Conservation (phyloP, 495 filamentous ascomycete genomes). For the Neurospora hispaniola region DNA sequence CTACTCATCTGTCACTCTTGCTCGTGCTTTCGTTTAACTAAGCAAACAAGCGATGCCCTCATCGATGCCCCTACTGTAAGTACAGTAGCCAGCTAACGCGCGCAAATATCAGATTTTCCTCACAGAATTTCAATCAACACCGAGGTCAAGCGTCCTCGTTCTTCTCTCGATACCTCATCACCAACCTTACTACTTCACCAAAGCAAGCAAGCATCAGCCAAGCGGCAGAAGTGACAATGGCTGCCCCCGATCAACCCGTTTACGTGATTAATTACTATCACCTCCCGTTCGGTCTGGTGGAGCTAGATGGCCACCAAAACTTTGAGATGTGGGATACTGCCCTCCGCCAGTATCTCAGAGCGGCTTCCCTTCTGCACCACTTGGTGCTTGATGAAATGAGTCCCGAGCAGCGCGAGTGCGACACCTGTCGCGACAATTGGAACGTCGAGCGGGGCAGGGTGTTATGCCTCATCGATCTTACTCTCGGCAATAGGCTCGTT, state of each 20-base stretch:
- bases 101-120: not conserved
- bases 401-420: not conserved
- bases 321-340: not conserved
- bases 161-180: not conserved
- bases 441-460: not conserved
- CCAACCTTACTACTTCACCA: not conserved
- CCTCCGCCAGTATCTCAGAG: not conserved
- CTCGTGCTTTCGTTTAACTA: not conserved
- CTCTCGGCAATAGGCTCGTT: not conserved
- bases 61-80: not conserved
- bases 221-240: not conserved
- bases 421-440: not conserved
- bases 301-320: not conserved
- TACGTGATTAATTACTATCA: not conserved
- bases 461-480: not conserved
- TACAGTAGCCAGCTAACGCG: not conserved
- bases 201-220: not conserved
- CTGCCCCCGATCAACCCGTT: not conserved
- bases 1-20: not conserved
- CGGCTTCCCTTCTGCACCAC: not conserved
- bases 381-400: not conserved
- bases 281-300: not conserved
- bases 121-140: not conserved
- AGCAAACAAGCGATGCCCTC: not conserved
- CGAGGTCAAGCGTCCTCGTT: not conserved